A percentile compares a stretch with the other conserved stretches of the same genome.
Conservation (phyloP, 192 early-diverging fungal species). For the Diversispora eburnea region DNA sequence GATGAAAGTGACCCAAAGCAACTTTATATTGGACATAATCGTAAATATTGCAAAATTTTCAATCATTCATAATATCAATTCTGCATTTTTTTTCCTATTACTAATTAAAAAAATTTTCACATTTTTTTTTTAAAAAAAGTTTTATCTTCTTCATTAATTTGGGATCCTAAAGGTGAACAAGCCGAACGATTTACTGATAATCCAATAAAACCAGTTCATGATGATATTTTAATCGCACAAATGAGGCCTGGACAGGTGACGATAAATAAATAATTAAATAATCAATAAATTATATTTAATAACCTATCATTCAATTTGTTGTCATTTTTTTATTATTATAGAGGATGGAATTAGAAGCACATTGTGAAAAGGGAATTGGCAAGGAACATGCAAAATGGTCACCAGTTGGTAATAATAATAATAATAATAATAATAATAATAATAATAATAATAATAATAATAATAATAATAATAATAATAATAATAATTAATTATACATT, state of each 20-base stretch:
- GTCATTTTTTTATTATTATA: background rate
- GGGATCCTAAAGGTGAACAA: constrained; percentile 94
- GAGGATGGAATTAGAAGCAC: constrained; percentile 75
- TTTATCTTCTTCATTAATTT: constrained; percentile 68
- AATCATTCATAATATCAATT: background rate
- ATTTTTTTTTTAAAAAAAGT: constrained; percentile 40
- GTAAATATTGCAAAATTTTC: constrained; percentile 29
- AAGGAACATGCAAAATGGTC: constrained; percentile 98
- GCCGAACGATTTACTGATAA: constrained; percentile 59
- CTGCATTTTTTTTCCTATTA: background rate
- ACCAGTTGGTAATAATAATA: constrained; percentile 87
- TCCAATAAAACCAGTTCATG: constrained; percentile 75
- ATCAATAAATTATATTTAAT: no score
- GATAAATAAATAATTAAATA: background rate
- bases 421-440: no score
- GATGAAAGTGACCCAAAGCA: constrained; percentile 71
- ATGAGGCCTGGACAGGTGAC: constrained; percentile 80
- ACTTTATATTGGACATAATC: constrained; percentile 67
- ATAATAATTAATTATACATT: no score
- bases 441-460: no score
- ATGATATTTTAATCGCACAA: constrained; percentile 93
- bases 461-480: no score
- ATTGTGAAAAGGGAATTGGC: constrained; percentile 89
- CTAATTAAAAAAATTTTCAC: background rate
- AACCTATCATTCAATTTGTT: no score